These are phyloP conservation scores for Solanum raphanifolium DNA, from an alignment of 257 asterid genomes.

Conservation along the genomic window DNA sequence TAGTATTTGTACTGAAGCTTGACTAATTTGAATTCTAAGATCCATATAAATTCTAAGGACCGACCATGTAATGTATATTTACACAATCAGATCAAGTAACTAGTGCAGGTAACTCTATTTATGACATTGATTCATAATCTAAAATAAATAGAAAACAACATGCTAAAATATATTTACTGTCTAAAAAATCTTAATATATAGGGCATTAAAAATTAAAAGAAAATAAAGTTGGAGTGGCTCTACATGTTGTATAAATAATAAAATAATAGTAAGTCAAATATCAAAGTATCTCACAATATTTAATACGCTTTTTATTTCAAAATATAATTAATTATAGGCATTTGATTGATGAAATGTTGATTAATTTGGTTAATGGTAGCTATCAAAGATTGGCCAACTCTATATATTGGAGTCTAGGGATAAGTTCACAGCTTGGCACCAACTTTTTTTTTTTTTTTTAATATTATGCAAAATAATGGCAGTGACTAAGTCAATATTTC, in stretches of 20 bases:
- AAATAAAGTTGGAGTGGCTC: neutral
- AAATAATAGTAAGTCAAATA: neutral
- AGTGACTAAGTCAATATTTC: neutral
- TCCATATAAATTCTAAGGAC: neutral
- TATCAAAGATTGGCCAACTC: neutral
- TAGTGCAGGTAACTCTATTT: neutral
- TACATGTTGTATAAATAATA: neutral
- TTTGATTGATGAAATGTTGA: neutral
- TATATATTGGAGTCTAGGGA: neutral
- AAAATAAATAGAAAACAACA: neutral
- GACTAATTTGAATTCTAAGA: rapidly evolving
- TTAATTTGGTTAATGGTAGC: neutral
- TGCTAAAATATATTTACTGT: neutral
- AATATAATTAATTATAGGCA: neutral
- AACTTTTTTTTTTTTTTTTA: neutral
- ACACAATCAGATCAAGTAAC: neutral
- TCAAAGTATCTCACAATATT: neutral
- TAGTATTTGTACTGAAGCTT: neutral
- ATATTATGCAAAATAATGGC: neutral
- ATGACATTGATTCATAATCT: neutral
- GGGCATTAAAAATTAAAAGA: neutral
- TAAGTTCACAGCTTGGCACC: neutral
- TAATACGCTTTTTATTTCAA: neutral
- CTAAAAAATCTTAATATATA: no score
- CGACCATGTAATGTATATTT: neutral